Conservation (phyloP, 176 grass and related monocot genomes). For the Ensete ventricosum region DNA sequence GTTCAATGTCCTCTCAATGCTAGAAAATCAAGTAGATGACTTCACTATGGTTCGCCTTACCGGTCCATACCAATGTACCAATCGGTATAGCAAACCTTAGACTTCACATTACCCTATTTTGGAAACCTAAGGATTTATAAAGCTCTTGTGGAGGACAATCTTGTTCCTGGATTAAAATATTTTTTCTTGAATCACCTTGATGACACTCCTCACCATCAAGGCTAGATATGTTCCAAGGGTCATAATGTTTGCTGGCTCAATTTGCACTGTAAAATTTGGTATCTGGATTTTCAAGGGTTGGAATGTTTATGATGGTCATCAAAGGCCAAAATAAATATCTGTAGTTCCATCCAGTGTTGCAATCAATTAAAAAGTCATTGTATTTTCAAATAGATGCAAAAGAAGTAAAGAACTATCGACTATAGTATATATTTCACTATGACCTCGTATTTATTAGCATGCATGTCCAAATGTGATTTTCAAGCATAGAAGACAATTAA, state of each 20-base stretch:
- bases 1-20: not conserved
- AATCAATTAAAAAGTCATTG: not conserved
- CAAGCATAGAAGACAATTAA: constrained; percentile 3
- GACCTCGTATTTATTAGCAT: not conserved
- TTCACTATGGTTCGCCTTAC: too few relatives aligned
- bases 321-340: not conserved
- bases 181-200: not conserved
- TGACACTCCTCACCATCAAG: not conserved
- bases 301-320: not conserved
- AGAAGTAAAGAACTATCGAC: not conserved
- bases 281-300: not conserved
- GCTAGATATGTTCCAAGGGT: not conserved
- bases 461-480: not conserved
- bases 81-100: too few relatives aligned
- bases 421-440: not conserved
- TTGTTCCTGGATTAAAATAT: not conserved
- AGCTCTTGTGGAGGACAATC: not conserved
- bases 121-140: not conserved
- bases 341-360: not conserved
- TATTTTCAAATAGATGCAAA: not conserved
- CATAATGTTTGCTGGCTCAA: not conserved
- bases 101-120: not conserved
- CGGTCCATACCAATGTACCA: too few relatives aligned
- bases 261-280: not conserved
- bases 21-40: too few relatives aligned